Evolutionary conservation across 2,329 filamentous ascomycete species (phyloP).

Genomic region (Cladophialophora bantiana): DNA sequence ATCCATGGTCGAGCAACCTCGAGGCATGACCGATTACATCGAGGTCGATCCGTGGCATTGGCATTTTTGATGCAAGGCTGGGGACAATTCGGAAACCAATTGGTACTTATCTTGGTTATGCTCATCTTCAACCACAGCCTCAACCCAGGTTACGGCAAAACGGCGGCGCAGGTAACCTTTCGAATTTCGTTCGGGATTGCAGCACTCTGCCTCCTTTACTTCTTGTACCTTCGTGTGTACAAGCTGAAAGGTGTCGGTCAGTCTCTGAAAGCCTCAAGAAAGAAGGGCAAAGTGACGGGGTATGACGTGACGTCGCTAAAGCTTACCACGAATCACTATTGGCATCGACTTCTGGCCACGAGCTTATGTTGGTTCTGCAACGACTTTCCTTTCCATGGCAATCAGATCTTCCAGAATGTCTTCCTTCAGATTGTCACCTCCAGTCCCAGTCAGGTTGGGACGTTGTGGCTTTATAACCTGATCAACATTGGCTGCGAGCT

Average conservation of each 20-base stretch:
- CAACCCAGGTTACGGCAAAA: slow-evolving; percentile 75
- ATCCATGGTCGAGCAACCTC: slow-evolving; percentile 84
- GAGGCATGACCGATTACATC: slow-evolving; percentile 89
- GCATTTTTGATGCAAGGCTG: slow-evolving; percentile 98
- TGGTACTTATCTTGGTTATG: slow-evolving; percentile 82
- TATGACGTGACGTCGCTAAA: slow-evolving; percentile 89
- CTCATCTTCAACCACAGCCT: slow-evolving; percentile 85
- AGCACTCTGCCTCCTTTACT: slow-evolving; percentile 87
- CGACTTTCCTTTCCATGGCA: slow-evolving; percentile 98
- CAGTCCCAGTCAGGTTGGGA: slow-evolving; percentile 75
- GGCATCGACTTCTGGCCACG: slow-evolving; percentile 57
- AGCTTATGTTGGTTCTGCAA: slow-evolving; percentile 79
- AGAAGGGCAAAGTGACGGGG: slow-evolving; percentile 83
- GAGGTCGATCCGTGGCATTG: slow-evolving; percentile 91
- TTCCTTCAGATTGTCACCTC: slow-evolving; percentile 84
- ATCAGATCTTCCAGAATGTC: slow-evolving; percentile 92
- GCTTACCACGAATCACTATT: slow-evolving; percentile 80
- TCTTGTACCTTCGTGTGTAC: slow-evolving; percentile 92
- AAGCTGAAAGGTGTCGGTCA: slow-evolving; percentile 87
- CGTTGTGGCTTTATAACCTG: slow-evolving; percentile 85
- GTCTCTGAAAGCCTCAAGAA: slow-evolving; percentile 81
- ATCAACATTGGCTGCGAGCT: slow-evolving; percentile 87
- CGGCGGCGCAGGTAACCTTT: slow-evolving; percentile 85
- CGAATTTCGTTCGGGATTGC: slow-evolving; percentile 90
- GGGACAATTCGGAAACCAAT: slow-evolving; percentile 95